phyloP scores from a whole-genome alignment of 768 basidiomycete genomes.

The Terana coerulea region DNA sequence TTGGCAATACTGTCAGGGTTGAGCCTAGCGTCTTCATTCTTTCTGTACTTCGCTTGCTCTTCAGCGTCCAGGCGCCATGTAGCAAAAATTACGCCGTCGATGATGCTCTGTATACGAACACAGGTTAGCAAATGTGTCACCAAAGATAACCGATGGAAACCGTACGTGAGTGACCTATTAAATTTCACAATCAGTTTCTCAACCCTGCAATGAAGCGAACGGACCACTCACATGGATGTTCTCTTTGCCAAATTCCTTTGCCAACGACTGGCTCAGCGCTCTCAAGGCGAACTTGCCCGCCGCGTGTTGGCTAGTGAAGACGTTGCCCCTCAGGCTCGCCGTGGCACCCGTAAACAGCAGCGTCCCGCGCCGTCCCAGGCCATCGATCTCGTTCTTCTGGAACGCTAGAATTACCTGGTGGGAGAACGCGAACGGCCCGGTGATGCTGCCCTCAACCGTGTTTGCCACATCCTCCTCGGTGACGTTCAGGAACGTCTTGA shows the following conservation, averaged over 20 bases:
- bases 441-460: slow-evolving; percentile 29
- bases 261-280: slow-evolving; percentile 37
- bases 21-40: slow-evolving; percentile 45
- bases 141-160: too few relatives aligned
- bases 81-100: too few relatives aligned
- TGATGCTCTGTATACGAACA: too few relatives aligned
- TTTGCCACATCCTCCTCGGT: slow-evolving; percentile 32
- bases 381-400: slow-evolving; percentile 27
- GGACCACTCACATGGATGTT: slow-evolving; percentile 35
- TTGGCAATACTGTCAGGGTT: slow-evolving; percentile 66
- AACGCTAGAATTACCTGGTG: slow-evolving; percentile 31
- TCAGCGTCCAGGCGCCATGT: slow-evolving; percentile 31
- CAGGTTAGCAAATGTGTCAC: too few relatives aligned
- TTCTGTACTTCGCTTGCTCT: slow-evolving; percentile 33
- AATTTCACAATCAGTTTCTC: background rate
- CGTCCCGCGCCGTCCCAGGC: slow-evolving; percentile 34
- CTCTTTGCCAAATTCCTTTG: slow-evolving; percentile 41
- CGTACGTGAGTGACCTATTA: slow-evolving; percentile 36
- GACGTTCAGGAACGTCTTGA: slow-evolving; percentile 36
- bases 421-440: slow-evolving; percentile 37
- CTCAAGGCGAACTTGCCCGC: slow-evolving; percentile 39
- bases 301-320: slow-evolving; percentile 34
- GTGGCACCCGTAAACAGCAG: slow-evolving; percentile 43
- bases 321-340: slow-evolving; percentile 36
- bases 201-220: background rate